Evolutionary conservation across 768 basidiomycete species (phyloP), one percentile per base, ranked within the genome.

Genomic region (Lentinula sp.): DNA sequence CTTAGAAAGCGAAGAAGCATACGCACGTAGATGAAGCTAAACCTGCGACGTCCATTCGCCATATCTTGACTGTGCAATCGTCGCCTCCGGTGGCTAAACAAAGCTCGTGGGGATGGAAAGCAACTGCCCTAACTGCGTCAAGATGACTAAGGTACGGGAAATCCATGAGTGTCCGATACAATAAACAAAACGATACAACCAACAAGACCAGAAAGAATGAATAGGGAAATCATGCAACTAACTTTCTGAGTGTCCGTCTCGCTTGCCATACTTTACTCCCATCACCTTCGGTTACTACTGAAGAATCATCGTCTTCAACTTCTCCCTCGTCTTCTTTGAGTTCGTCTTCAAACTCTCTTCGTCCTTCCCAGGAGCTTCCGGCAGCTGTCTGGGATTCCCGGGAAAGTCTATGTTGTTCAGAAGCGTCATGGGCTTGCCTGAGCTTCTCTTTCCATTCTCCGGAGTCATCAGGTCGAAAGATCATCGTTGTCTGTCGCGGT

Each of bases 51-150:
- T 96, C 92, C 76, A 93, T 83, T 60, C 92, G 83, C 97, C 97
- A 99, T 57, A 98, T 84, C 73, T 99, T 99, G 59, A 98, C 87
- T 6, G 93, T 95, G 70, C 85, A 91, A 70, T 99, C 97, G 70
- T 98, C 96, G 32, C 95, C 93, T 23, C 89, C 97, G 50, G 90
- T 93, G n/a, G 91, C 95, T 58, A 98, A 76, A 67, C 88, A 88
- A 48, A 93, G 74, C 65, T 93, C 91, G 39, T 78, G 88, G 1
- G 91, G 91, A 69, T 94, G 92, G 81, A 97, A 96, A 0, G 91
- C 87, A 23, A 98, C 77, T 6, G 92, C 88, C 57, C 95, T 86
- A 43, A 97, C 94, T 13, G 93, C 87, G 72, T 98, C 96, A 63
- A 99, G 78, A 73, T 99, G 97, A 72, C 94, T 96, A 62, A 50